Evolutionary conservation across 345 rosid species (phyloP).

Genomic region (Citrus unshiu): DNA sequence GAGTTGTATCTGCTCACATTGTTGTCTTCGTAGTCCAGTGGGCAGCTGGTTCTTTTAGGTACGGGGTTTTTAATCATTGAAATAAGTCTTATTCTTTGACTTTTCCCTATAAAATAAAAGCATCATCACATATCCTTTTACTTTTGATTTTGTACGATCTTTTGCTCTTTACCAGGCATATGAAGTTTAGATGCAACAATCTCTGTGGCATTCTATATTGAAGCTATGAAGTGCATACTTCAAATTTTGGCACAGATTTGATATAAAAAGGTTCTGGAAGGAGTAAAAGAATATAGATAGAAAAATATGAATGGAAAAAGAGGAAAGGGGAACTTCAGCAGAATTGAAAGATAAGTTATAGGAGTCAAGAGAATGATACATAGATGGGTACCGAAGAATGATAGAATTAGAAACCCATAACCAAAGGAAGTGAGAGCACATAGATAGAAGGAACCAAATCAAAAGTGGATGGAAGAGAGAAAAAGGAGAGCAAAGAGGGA

Average conservation of each 20-base stretch:
- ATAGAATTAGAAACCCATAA: background rate
- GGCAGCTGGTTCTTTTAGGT: background rate
- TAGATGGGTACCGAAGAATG: background rate
- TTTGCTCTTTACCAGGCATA: background rate
- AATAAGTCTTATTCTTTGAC: background rate
- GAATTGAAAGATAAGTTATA: background rate
- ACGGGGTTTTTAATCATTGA: background rate
- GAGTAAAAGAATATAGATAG: background rate
- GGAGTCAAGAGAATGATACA: background rate
- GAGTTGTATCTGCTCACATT: background rate
- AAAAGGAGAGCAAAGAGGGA: background rate
- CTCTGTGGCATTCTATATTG: background rate
- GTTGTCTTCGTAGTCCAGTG: background rate
- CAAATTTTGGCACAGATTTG: background rate
- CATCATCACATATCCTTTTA: background rate
- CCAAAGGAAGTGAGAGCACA: background rate
- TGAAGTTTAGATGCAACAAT: background rate
- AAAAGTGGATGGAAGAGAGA: background rate
- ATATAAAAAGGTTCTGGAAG: background rate
- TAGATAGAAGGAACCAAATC: background rate
- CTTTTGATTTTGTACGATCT: background rate
- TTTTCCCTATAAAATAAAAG: background rate
- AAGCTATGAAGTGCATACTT: background rate
- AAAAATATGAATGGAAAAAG: background rate
- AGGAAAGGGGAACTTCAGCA: background rate